phyloP scores from a whole-genome alignment of 2,329 filamentous ascomycete species.

The Ophiostoma triangulosporum region DNA sequence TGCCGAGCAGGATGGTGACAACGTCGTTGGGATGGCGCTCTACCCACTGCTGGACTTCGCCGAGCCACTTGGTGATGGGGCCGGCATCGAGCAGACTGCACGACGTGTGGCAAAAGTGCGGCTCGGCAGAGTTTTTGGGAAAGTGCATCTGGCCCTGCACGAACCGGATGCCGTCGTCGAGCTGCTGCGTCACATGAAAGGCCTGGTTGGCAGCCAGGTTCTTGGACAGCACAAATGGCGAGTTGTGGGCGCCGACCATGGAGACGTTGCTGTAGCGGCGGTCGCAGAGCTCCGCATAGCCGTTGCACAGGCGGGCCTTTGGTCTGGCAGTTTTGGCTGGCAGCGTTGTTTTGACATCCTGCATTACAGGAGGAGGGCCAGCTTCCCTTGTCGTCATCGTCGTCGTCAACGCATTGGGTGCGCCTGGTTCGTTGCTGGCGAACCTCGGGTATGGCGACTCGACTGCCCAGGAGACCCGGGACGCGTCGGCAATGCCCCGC shows the following conservation, averaged over 20 bases:
- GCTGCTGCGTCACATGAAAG: constrained; percentile 51
- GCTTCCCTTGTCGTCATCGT: no score
- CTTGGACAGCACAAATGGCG: constrained; percentile 56
- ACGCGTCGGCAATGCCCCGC: background rate
- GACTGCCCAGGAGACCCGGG: background rate
- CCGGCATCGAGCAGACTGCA: constrained; percentile 75
- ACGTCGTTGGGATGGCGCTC: constrained; percentile 69
- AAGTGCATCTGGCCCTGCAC: constrained; percentile 52
- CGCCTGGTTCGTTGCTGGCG: background rate
- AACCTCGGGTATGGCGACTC: background rate
- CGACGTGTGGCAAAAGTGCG: constrained; percentile 73
- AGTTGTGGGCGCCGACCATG: constrained; percentile 66
- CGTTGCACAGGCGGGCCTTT: constrained; percentile 49
- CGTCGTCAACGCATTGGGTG: background rate
- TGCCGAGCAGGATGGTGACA: constrained; percentile 73
- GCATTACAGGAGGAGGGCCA: no score
- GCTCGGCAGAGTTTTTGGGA: constrained; percentile 25
- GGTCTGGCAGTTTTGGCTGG: no score
- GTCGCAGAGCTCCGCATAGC: constrained; percentile 60
- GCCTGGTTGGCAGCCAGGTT: constrained; percentile 67
- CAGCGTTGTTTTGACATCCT: no score
- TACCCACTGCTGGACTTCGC: constrained; percentile 59
- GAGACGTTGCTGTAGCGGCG: constrained; percentile 74
- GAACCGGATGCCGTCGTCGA: constrained; percentile 62
- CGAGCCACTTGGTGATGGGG: constrained; percentile 60